Evolutionary conservation across 2,329 filamentous ascomycete genomes (phyloP), one percentile per base, ranked within the genome.

Genomic region (Helicocarpus griseus): DNA sequence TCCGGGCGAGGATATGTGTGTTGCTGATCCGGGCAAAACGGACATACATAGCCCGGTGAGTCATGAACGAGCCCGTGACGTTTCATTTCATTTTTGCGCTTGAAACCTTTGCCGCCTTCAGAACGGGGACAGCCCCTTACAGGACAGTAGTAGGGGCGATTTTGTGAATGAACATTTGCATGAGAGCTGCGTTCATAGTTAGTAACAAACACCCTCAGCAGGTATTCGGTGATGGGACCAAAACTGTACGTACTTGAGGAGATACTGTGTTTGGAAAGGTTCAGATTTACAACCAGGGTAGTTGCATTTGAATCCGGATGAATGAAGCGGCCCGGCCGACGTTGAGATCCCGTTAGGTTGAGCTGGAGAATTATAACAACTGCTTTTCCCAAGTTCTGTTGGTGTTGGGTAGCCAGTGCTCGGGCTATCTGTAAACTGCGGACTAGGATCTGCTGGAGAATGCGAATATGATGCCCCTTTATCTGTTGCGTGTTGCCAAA

Each of bases 1-100:
- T 98, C 93, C 31, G 93, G 93, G 59, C 93, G 78, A 4, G 93
- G 93, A 66, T 97, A 97, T 65, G 86, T 90, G 68, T 96, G 91
- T 65, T 96, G 89, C 58, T 89, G 79, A 62, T 95, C 89, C 1
- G 89, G 87, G 67, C 93, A 98, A 65, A 96, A 97, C 0, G 93
- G 93, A 67, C 93, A 98, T 28, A 95, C 83, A 63, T 97, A 98
- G 54, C 91, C 91, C 1, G 93, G 93, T 6, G 89, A 95, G 58
- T 89, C 85, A 63, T 98, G 93, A 3, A 97, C 93, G 2, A 97
- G 78, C 1, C 91, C 90, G 62, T 85, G 81, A n/a, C 81, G 73
- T 55, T 83, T 83, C 81, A 85, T 84, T 63, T 85, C 81, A 56
- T 85, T 85, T 62, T 84, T 84, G 29, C 81, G 74, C 63, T 85